These are phyloP conservation scores for Cladosporium sp. DNA, from an alignment of 2,329 filamentous ascomycete genomes.

Conservation along the genomic window DNA sequence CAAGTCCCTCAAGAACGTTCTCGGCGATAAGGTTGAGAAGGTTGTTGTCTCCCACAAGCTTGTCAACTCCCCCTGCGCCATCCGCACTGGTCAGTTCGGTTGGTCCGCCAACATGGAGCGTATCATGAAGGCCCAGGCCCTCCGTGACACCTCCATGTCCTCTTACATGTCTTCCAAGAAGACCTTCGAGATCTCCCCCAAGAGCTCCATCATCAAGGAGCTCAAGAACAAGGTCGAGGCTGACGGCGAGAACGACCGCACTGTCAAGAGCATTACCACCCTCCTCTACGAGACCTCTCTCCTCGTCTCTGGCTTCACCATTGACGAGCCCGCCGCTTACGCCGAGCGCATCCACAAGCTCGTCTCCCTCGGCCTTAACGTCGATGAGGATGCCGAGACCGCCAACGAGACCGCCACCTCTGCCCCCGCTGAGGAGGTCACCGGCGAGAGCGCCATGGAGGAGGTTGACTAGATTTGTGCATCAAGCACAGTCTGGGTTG, in stretches of 20 bases:
- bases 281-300: constrained; percentile 98
- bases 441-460: constrained; percentile 96
- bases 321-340: constrained; percentile 96
- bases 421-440: constrained; percentile 61
- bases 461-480: constrained; percentile 81
- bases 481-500: constrained; percentile 2
- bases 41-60: constrained; percentile 99
- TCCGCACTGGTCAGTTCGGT: constrained; percentile 98
- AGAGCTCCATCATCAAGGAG: constrained; percentile 96
- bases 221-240: constrained; percentile 98
- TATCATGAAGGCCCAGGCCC: constrained; percentile 99
- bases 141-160: constrained; percentile 99
- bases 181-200: constrained; percentile 99
- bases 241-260: constrained; percentile 97
- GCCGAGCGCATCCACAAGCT: constrained; percentile 99
- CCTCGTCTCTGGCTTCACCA: constrained; percentile 98
- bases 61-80: constrained; percentile 88
- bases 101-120: constrained; percentile 99
- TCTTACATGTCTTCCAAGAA: constrained; percentile 99
- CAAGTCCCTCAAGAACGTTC: constrained; percentile 98
- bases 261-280: constrained; percentile 98
- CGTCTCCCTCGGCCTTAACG: constrained; percentile 93
- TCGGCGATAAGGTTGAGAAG: constrained; percentile 99
- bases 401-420: constrained; percentile 56
- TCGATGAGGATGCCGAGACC: constrained; percentile 87